Conservation (phyloP, 495 filamentous ascomycete genomes). For the Neurospora sp. region DNA sequence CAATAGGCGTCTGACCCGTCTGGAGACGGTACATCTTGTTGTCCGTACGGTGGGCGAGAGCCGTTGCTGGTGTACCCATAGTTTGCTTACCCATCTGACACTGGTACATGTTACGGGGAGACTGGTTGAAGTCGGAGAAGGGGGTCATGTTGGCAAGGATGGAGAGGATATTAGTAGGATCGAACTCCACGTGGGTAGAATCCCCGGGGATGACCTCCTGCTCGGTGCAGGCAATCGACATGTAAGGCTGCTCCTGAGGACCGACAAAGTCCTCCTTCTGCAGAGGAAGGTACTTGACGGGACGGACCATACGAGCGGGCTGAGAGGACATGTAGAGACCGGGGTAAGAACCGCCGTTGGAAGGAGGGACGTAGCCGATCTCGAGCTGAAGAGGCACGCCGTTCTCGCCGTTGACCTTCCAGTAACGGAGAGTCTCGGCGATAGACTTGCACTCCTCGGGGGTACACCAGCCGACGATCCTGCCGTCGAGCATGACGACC, state of each 20-base stretch:
- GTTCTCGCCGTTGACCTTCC: constrained; percentile 92
- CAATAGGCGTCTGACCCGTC: constrained; percentile 91
- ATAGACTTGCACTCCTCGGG: constrained; percentile 70
- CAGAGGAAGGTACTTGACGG: constrained; percentile 82
- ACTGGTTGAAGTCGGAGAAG: constrained; percentile 98
- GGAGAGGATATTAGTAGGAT: constrained; percentile 93
- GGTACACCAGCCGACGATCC: constrained; percentile 80
- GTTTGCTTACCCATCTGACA: constrained; percentile 99
- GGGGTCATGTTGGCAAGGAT: constrained; percentile 98
- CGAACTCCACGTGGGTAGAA: constrained; percentile 87
- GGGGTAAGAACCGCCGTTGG: constrained; percentile 83
- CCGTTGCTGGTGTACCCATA: constrained; percentile 92
- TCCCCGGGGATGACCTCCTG: constrained; percentile 75
- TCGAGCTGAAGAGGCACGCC: constrained; percentile 76
- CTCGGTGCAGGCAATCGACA: constrained; percentile 88
- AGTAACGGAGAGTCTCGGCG: constrained; percentile 74
- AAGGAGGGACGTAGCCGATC: constrained; percentile 81
- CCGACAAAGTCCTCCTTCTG: constrained; percentile 80
- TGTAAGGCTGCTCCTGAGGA: constrained; percentile 92
- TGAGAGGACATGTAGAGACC: constrained; percentile 89
- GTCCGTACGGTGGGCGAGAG: constrained; percentile 79
- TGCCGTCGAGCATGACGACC: constrained; percentile 80
- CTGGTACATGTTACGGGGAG: constrained; percentile 98
- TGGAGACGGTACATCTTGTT: constrained; percentile 95
- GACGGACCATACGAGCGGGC: constrained; percentile 75